Evolutionary conservation across 1,284 basidiomycete species (phyloP).

Genomic region (Cutaneotrichosporon sp.): DNA sequence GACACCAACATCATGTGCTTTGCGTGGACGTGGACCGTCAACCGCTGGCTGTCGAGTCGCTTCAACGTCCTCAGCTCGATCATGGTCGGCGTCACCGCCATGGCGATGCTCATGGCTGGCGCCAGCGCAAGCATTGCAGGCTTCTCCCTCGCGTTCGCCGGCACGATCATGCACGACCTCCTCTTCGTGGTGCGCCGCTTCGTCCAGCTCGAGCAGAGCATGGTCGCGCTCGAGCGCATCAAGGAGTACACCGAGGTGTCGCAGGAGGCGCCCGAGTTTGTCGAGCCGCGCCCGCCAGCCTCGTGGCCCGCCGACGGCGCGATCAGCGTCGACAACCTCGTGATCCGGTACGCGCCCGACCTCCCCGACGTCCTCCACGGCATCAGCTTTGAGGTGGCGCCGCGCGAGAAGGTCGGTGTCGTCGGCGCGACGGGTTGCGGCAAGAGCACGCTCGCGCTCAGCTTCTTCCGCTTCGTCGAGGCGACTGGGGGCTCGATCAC

Average conservation of each 20-base stretch:
- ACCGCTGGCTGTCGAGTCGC: constrained; percentile 57
- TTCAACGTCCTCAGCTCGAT: constrained; percentile 77
- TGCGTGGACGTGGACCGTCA: constrained; percentile 76
- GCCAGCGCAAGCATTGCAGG: constrained; percentile 76
- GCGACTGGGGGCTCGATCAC: constrained; percentile 77
- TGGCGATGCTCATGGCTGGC: constrained; percentile 67
- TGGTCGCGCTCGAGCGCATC: constrained; percentile 91
- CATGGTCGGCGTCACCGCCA: constrained; percentile 70
- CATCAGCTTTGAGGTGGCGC: constrained; percentile 72
- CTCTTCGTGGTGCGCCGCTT: constrained; percentile 63
- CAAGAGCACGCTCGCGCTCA: constrained; percentile 80
- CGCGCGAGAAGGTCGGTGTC: constrained; percentile 75
- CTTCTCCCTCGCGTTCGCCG: constrained; percentile 80
- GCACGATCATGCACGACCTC: constrained; percentile 71
- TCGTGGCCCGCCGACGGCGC: constrained; percentile 77
- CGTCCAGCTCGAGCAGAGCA: constrained; percentile 85
- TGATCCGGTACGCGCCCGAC: constrained; percentile 77
- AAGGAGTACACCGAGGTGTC: constrained; percentile 71
- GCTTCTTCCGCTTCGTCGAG: constrained; percentile 95
- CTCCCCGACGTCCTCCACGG: constrained; percentile 83
- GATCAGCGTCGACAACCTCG: constrained; percentile 76
- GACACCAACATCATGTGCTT: constrained; percentile 78
- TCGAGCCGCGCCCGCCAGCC: constrained; percentile 79
- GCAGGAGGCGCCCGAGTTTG: constrained; percentile 73
- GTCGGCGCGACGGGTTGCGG: constrained; percentile 80